Base-by-base conservation (phyloP, 441 rosid genomes). In the California macrophylla region DNA sequence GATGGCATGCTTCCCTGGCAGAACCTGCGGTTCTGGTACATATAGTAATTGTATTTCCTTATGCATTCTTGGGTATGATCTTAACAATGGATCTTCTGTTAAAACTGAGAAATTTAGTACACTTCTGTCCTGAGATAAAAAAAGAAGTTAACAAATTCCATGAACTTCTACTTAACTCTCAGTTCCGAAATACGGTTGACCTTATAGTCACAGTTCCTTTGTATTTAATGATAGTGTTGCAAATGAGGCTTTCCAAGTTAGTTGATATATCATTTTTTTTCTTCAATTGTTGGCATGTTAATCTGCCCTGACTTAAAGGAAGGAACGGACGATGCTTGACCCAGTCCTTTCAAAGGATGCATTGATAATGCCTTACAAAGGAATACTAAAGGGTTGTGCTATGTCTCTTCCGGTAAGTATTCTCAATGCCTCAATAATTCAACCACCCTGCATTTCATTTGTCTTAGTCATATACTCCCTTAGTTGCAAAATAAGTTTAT, bases 1-100 rank as follows among this genome's bases (percentile, higher is more conserved):
- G 97, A 92, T 66, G 86, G 86, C 76, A 79, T 79, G 80, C 97
- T 94, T 78, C 99, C 96, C 6, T 94, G 98, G 97, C 89, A 89
- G 73, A 88, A 87, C 82, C 86, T 94, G 68, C 94, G 96, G 38
- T 94, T 94, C 82, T 94, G 99, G 99, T 94, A 82, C n/a, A 68
- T 75, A 52, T 64, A 15, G 30, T 58, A 58, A 26, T 23, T 24
- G 2, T 13, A 23, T 58, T 58, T 58, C 23, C 20, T 25, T 58
- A 58, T 58, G 29, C 64, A 21, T 58, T 24, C 18, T 45, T 45
- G 18, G 16, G n/a, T 45, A n/a, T 13, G 6, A 45, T 45, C 52
- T 45, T 45, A n/a, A 45, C 52, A 13, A 45, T 13, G 4, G 18
- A 15, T 45, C 16, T 13, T 45, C 52, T 13, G 18, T 45, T 45